Evolutionary conservation across 2,329 filamentous ascomycete species (phyloP).

Genomic region (Beauveria pseudobassiana): DNA sequence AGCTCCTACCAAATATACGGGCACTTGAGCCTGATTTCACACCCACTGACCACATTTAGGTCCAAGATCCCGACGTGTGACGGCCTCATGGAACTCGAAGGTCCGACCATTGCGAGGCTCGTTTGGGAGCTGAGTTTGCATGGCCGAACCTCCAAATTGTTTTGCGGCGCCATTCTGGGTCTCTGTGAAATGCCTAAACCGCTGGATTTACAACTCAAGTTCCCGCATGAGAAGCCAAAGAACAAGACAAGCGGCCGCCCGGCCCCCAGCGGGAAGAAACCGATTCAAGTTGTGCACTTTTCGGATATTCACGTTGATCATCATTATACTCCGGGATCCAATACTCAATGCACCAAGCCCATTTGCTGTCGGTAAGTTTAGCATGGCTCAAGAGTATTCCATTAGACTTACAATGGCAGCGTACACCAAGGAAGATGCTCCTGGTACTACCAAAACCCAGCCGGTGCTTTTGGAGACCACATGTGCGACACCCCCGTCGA

Average conservation of each 20-base stretch:
- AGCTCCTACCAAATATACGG: not conserved
- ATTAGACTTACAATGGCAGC: constrained; percentile 18
- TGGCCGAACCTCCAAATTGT: constrained; percentile 41
- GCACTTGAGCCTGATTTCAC: too few relatives aligned
- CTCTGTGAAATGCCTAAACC: constrained; percentile 43
- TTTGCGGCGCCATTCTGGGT: constrained; percentile 47
- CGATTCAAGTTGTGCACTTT: constrained; percentile 50
- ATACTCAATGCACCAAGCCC: constrained; percentile 47
- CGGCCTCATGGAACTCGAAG: constrained; percentile 43
- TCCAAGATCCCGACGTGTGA: constrained; percentile 47
- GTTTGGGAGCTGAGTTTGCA: constrained; percentile 39
- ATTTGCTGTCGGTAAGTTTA: constrained; percentile 46
- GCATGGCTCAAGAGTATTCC: too few relatives aligned
- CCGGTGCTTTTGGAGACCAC: constrained; percentile 44
- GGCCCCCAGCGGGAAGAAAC: constrained; percentile 34
- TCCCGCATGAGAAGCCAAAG: constrained; percentile 32
- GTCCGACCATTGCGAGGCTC: constrained; percentile 43
- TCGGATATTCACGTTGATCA: constrained; percentile 54
- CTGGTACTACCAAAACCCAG: constrained; percentile 42
- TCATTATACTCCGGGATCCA: constrained; percentile 45
- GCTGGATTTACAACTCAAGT: constrained; percentile 32
- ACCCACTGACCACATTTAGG: constrained; percentile 20
- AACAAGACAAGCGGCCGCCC: constrained; percentile 28
- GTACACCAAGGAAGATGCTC: constrained; percentile 38
- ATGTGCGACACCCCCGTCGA: constrained; percentile 44